Percentiles rank a stretch among this genome's conserved stretches.
Evolutionary conservation across 192 early-diverging fungal genomes (phyloP).

Genomic region (Entomortierella lignicola): DNA sequence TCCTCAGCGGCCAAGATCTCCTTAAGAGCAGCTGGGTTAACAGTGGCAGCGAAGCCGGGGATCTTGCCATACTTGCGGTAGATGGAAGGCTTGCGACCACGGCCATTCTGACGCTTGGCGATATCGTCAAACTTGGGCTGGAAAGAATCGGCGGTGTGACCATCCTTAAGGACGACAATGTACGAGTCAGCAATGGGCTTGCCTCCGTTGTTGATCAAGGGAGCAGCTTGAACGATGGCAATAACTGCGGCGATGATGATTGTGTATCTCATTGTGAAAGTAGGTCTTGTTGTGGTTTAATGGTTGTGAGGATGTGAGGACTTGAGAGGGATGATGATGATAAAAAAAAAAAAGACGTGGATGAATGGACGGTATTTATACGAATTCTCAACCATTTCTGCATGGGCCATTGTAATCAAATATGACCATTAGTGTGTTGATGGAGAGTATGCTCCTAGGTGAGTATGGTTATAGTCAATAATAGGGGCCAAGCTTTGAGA

Average conservation of each 20-base stretch:
- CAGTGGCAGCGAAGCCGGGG: slow-evolving; percentile 29
- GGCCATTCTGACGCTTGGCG: slow-evolving; percentile 59
- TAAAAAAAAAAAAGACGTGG: not conserved
- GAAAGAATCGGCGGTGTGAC: slow-evolving; percentile 6
- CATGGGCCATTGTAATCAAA: too few relatives aligned
- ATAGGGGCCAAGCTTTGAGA: too few relatives aligned
- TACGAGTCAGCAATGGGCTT: slow-evolving; percentile 65
- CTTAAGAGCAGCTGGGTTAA: slow-evolving; percentile 30
- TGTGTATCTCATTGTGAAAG: slow-evolving; percentile 31
- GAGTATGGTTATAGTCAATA: too few relatives aligned
- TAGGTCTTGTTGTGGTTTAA: too few relatives aligned
- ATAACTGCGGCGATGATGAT: slow-evolving; percentile 21
- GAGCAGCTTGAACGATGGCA: slow-evolving; percentile 38
- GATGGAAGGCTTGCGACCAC: slow-evolving; percentile 61
- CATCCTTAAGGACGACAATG: slow-evolving; percentile 58
- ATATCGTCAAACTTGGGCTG: slow-evolving; percentile 53
- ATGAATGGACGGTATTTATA: too few relatives aligned
- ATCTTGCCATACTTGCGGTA: slow-evolving; percentile 59
- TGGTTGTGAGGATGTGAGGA: too few relatives aligned
- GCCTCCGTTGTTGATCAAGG: slow-evolving; percentile 14
- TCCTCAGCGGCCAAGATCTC: slow-evolving; percentile 64
- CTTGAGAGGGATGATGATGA: too few relatives aligned
- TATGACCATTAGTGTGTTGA: too few relatives aligned
- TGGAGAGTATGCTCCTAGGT: too few relatives aligned
- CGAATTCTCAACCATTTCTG: too few relatives aligned